Conservation (phyloP, 176 grass and related monocot species). For the Oryza punctata region DNA sequence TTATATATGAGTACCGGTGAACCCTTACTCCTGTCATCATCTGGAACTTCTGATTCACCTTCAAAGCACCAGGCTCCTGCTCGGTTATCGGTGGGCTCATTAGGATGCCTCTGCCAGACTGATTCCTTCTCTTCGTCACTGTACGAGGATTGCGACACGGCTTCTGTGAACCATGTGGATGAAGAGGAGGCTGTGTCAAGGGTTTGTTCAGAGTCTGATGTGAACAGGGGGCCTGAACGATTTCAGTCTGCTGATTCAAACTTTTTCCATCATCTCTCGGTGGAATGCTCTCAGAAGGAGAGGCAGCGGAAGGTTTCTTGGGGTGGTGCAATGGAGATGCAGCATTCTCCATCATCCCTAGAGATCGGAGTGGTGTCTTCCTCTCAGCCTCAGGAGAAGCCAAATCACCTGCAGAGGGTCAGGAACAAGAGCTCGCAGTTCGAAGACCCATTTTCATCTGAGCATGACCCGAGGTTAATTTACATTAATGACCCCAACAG, state of each 20-base stretch:
- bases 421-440: constrained; percentile 67
- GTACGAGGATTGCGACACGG: constrained; percentile 57
- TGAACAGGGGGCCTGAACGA: constrained; percentile 42
- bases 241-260: constrained; percentile 73
- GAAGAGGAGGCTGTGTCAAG: constrained; percentile 43
- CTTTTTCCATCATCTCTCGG: constrained; percentile 55
- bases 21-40: constrained; percentile 57
- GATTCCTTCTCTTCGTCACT: constrained; percentile 62
- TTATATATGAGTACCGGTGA: constrained; percentile 82
- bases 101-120: constrained; percentile 57
- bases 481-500: constrained; percentile 89
- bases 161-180: constrained; percentile 54
- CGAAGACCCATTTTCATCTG: constrained; percentile 77
- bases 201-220: constrained; percentile 37
- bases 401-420: constrained; percentile 56
- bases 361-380: constrained; percentile 58
- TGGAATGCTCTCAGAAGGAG: constrained; percentile 87
- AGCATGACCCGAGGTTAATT: constrained; percentile 81
- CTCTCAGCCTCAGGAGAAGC: constrained; percentile 62
- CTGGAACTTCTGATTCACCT: constrained; percentile 47
- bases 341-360: constrained; percentile 59
- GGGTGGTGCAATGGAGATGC: constrained; percentile 81
- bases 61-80: constrained; percentile 41
- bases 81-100: constrained; percentile 39
- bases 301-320: constrained; percentile 54